Conservation (phyloP, 345 rosid genomes). For the Eucalyptus tenuipes region DNA sequence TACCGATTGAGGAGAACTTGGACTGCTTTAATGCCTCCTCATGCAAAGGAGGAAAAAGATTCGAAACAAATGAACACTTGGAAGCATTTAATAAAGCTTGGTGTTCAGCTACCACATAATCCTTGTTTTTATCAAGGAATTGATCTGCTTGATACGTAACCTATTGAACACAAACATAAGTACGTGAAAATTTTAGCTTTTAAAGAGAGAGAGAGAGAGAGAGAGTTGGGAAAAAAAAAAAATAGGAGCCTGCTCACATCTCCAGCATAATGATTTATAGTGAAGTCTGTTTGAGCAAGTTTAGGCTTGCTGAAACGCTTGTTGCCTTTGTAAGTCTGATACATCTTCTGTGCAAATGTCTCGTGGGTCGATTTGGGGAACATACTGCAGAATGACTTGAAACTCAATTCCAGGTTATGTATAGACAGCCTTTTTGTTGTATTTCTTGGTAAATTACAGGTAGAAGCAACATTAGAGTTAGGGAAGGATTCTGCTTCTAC, state of each 20-base stretch:
- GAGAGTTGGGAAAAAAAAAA: background rate
- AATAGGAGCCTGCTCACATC: conserved; percentile 38
- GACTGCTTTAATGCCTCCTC: conserved; percentile 92
- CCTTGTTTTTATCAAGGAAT: conserved; percentile 98
- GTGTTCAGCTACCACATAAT: conserved; percentile 98
- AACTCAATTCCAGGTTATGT: background rate
- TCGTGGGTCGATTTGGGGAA: conserved; percentile 97
- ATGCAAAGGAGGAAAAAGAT: conserved; percentile 73
- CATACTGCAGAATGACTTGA: conserved; percentile 48
- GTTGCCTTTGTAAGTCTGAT: conserved; percentile 82
- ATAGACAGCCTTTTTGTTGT: background rate
- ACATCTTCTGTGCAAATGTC: conserved; percentile 97
- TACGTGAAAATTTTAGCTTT: background rate
- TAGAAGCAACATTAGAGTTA: background rate
- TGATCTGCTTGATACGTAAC: conserved; percentile 83
- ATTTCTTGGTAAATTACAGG: background rate
- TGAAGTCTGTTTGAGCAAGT: conserved; percentile 90
- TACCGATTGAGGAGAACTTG: conserved; percentile 96
- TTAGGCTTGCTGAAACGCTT: conserved; percentile 96
- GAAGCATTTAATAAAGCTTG: conserved; percentile 86
- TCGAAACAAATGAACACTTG: conserved; percentile 55
- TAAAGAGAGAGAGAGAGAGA: background rate
- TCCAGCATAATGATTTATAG: conserved; percentile 94
- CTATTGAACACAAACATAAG: conserved; percentile 17
- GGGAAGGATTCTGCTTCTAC: background rate